Evolutionary conservation across 164 flowering plant species (phyloP).

Genomic region (Amborella trichopoda): DNA sequence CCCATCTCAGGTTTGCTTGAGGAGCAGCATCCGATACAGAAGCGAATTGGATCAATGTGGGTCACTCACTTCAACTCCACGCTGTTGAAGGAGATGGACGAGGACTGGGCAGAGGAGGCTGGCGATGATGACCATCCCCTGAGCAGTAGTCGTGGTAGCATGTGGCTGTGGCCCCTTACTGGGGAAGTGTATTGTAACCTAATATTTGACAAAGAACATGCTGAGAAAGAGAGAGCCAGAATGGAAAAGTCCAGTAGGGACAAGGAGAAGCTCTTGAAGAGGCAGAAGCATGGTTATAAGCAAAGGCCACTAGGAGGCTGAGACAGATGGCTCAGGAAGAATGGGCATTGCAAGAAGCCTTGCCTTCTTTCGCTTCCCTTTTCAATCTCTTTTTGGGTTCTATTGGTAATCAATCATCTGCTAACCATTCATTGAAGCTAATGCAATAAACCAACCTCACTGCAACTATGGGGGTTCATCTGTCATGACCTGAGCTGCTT

Average conservation of each 20-base stretch:
- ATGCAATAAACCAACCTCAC: no score
- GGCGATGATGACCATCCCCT: constrained; percentile 62
- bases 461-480: no score
- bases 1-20: constrained; percentile 55
- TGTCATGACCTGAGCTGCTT: no score
- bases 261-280: constrained; percentile 54
- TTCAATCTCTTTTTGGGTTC: no score
- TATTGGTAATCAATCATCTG: no score
- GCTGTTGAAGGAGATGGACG: constrained; percentile 87
- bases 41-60: constrained; percentile 69
- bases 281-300: constrained; percentile 63
- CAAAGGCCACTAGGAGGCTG: constrained; percentile 70
- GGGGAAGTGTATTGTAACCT: constrained; percentile 97
- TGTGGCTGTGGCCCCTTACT: constrained; percentile 92
- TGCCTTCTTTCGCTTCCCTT: no score
- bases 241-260: constrained; percentile 88
- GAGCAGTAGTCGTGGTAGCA: no score
- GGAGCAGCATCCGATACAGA: constrained; percentile 81
- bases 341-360: no score
- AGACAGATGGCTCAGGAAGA: no score
- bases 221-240: constrained; percentile 67
- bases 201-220: constrained; percentile 83
- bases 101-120: constrained; percentile 92
- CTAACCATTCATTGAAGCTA: no score
- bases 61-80: constrained; percentile 63